phyloP scores from a whole-genome alignment of 306 rosid genomes.

The Ochetophila trinervis region DNA sequence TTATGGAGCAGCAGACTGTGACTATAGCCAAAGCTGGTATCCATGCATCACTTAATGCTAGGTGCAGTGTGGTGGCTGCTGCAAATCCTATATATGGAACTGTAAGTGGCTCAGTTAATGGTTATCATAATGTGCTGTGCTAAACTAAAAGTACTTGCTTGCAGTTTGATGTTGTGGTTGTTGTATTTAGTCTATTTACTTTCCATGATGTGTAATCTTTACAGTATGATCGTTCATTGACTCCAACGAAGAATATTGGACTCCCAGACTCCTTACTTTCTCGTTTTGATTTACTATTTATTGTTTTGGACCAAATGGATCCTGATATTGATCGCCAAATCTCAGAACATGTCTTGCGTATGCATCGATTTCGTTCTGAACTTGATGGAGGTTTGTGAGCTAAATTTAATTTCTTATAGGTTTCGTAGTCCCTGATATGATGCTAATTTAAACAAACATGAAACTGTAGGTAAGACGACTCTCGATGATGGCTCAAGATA shows the following conservation, averaged over 20 bases:
- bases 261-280: conserved; percentile 98
- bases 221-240: conserved; percentile 96
- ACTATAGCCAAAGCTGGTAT: conserved; percentile 99
- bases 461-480: conserved; percentile 59
- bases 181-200: background rate
- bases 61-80: conserved; percentile 99
- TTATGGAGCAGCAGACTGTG: conserved; percentile 99
- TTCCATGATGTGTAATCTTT: conserved; percentile 14
- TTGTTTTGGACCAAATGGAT: conserved; percentile 98
- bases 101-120: conserved; percentile 49
- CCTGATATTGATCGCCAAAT: conserved; percentile 92
- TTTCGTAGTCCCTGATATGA: conserved; percentile 10
- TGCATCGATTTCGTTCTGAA: conserved; percentile 87
- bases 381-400: conserved; percentile 68
- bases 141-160: background rate
- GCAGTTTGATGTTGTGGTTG: conserved; percentile 14
- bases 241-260: conserved; percentile 98
- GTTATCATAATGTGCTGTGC: background rate
- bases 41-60: conserved; percentile 95
- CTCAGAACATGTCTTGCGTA: conserved; percentile 93
- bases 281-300: conserved; percentile 91
- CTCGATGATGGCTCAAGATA: conserved; percentile 62
- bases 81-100: conserved; percentile 99
- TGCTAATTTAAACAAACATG: conserved; percentile 19
- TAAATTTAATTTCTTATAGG: conserved; percentile 23